Percentiles rank a stretch among this genome's conserved stretches.
These are phyloP conservation scores for Backusella westeae DNA, from an alignment of 192 early-diverging fungal species.

Conservation along the genomic window DNA sequence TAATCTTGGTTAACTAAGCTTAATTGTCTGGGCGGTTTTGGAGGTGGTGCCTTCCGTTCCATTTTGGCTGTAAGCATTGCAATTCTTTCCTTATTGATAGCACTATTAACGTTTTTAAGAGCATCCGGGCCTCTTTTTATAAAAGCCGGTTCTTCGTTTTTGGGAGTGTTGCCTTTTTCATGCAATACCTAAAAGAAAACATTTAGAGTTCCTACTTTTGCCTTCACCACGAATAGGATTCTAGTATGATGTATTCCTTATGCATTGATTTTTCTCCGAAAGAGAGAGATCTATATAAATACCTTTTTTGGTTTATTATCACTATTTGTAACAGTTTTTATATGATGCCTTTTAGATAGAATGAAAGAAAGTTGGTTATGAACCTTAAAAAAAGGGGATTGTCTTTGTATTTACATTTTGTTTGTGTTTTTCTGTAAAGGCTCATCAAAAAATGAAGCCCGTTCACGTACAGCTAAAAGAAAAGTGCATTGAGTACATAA, in stretches of 20 bases:
- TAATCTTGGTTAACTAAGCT: neutral
- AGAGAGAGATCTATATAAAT: neutral
- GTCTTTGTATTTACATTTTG: neutral
- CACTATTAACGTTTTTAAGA: neutral
- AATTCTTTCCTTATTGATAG: neutral
- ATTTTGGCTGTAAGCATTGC: neutral
- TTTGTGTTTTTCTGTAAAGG: neutral
- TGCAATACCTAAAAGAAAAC: neutral
- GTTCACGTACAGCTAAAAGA: neutral
- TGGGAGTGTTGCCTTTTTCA: neutral
- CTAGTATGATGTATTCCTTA: too few species aligned
- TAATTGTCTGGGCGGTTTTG: neutral
- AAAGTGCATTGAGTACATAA: neutral
- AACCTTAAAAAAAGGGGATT: neutral
- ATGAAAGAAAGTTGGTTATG: neutral
- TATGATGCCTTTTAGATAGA: neutral
- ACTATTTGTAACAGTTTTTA: neutral
- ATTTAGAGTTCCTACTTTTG: neutral
- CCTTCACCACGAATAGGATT: neutral
- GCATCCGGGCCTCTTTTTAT: neutral
- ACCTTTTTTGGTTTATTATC: neutral
- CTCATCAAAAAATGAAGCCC: neutral
- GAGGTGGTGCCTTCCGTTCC: neutral
- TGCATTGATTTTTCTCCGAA: neutral
- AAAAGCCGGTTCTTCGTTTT: neutral